Percentiles rank a stretch among this genome's conserved stretches.
These are phyloP conservation scores for Cytospora leucostoma DNA, from an alignment of 2,329 filamentous ascomycete species.

Conservation along the genomic window DNA sequence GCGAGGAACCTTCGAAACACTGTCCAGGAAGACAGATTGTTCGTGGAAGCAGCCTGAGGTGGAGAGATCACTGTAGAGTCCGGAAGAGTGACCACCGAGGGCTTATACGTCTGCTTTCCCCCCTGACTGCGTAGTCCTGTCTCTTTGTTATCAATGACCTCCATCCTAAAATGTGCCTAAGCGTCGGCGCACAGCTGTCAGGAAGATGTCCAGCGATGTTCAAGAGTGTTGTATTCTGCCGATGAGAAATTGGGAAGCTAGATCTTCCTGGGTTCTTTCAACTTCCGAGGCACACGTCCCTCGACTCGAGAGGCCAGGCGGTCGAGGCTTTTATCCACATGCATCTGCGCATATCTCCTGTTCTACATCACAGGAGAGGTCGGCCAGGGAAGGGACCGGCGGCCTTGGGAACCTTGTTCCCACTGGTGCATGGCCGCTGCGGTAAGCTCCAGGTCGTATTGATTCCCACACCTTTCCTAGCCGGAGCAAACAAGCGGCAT, in stretches of 20 bases:
- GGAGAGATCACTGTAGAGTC: slow-evolving; percentile 31
- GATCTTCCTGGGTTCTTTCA: background rate
- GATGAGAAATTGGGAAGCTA: background rate
- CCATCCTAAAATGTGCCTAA: background rate
- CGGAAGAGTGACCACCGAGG: background rate
- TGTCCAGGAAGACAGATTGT: background rate
- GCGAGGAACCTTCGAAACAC: slow-evolving; percentile 30
- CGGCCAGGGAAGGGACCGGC: background rate
- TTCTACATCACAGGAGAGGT: background rate
- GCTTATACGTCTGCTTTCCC: background rate
- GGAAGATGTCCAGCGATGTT: background rate
- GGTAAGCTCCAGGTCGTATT: background rate
- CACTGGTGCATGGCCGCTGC: background rate
- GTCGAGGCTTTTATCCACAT: background rate
- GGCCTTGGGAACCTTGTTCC: background rate
- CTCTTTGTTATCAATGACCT: background rate
- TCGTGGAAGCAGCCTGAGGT: background rate
- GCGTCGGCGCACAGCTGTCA: background rate
- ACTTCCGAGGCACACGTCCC: background rate
- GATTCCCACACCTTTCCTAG: background rate
- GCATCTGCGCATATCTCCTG: background rate
- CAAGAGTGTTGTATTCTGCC: background rate
- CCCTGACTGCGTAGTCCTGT: background rate
- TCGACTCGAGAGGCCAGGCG: background rate
- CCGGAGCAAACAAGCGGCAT: background rate